Percentiles rank a stretch among this genome's conserved stretches.
These are phyloP conservation scores for Coix lacrymajobi DNA, from an alignment of 176 grass and related monocot genomes.

Conservation along the genomic window DNA sequence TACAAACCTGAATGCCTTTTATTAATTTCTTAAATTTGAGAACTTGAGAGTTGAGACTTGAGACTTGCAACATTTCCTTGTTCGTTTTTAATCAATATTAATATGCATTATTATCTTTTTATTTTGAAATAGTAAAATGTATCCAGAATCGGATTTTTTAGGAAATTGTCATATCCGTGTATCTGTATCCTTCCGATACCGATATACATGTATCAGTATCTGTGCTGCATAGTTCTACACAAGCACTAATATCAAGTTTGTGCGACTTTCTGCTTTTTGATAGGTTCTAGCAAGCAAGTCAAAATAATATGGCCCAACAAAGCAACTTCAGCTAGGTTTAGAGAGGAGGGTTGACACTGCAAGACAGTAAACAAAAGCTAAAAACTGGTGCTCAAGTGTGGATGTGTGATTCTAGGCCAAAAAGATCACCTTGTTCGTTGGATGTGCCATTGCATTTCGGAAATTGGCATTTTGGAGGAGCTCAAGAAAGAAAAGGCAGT, in stretches of 20 bases:
- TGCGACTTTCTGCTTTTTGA: not conserved
- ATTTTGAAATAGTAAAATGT: not conserved
- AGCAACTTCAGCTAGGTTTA: not conserved
- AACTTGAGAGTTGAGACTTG: too few relatives aligned
- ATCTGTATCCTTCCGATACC: too few relatives aligned
- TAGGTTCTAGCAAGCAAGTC: not conserved
- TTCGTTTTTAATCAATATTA: not conserved
- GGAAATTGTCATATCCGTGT: not conserved
- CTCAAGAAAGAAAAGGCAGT: constrained; percentile 99
- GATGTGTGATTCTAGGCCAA: not conserved
- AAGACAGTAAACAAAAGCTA: not conserved
- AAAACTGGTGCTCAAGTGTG: not conserved
- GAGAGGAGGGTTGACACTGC: not conserved
- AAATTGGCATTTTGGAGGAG: constrained; percentile 98
- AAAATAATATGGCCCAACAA: not conserved
- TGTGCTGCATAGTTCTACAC: not conserved
- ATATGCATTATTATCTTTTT: not conserved
- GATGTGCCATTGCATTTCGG: constrained; percentile 93
- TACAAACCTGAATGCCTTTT: not conserved
- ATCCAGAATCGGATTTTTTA: not conserved
- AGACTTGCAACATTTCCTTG: not conserved
- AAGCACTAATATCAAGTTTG: not conserved
- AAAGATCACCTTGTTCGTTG: constrained; percentile 78
- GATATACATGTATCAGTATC: not conserved
- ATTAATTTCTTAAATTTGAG: not conserved